phyloP scores from a whole-genome alignment of 495 filamentous ascomycete species.

The Neurospora sp. region DNA sequence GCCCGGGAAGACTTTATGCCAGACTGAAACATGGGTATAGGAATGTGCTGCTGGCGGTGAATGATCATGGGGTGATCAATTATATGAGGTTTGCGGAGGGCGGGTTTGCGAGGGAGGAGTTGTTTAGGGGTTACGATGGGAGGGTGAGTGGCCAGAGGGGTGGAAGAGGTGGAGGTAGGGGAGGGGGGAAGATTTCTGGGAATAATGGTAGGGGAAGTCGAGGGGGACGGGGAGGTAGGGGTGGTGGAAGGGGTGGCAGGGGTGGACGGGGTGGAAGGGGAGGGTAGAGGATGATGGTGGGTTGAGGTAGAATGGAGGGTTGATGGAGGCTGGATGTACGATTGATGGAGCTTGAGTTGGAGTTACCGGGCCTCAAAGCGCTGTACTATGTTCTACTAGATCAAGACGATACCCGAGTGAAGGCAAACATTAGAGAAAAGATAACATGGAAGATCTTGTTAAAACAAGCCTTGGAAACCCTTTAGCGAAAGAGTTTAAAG shows the following conservation, averaged over 20 bases:
- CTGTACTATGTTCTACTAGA: neutral
- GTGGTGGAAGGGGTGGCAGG: neutral
- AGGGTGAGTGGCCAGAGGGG: conserved; percentile 23
- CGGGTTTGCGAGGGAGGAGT: conserved; percentile 63
- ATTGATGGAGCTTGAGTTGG: neutral
- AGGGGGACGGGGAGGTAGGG: conserved; percentile 2
- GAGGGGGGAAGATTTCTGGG: conserved; percentile 25
- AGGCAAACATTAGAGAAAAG: neutral
- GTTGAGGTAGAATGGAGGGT: neutral
- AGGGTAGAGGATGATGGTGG: neutral
- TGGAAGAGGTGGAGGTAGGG: conserved; percentile 26
- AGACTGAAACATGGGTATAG: conserved; percentile 77
- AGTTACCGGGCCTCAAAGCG: neutral
- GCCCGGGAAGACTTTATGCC: conserved; percentile 41
- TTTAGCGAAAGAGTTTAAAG: neutral
- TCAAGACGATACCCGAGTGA: neutral
- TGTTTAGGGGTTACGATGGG: conserved; percentile 47
- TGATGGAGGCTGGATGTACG: neutral
- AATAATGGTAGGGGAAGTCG: conserved; percentile 13
- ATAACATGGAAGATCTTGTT: neutral
- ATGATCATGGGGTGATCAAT: conserved; percentile 83
- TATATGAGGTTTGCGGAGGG: conserved; percentile 73
- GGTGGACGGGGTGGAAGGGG: neutral
- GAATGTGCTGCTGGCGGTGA: conserved; percentile 75
- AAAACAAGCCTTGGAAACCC: neutral